Conservation (phyloP, 495 filamentous ascomycete species). For the Lophium mytilinum region DNA sequence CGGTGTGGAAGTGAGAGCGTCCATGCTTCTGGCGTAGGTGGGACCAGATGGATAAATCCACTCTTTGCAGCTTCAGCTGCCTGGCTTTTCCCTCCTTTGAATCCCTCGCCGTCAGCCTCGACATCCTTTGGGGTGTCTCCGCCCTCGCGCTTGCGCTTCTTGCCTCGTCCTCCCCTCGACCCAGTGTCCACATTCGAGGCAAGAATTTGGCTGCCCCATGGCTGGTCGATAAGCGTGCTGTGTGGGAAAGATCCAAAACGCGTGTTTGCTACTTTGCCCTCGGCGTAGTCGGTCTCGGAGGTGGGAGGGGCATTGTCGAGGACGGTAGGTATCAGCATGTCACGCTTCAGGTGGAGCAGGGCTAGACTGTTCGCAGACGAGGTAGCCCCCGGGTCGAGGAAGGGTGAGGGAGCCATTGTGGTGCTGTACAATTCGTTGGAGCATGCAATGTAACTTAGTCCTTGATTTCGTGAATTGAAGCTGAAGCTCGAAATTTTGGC, state of each 20-base stretch:
- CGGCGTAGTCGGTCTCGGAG: conserved; percentile 31
- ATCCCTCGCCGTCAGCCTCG: conserved; percentile 25
- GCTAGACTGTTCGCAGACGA: conserved; percentile 54
- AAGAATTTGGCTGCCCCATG: conserved; percentile 86
- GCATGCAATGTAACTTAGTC: background rate
- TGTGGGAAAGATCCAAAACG: conserved; percentile 94
- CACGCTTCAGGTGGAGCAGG: conserved; percentile 76
- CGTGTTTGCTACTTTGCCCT: conserved; percentile 82
- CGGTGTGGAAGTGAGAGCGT: conserved; percentile 82
- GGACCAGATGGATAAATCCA: conserved; percentile 84
- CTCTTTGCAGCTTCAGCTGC: conserved; percentile 53
- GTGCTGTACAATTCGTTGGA: background rate
- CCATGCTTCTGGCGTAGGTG: conserved; percentile 90
- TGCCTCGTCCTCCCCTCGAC: conserved; percentile 50
- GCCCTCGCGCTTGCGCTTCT: conserved; percentile 47
- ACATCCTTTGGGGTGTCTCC: conserved; percentile 24
- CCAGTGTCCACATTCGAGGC: conserved; percentile 88
- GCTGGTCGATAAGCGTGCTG: conserved; percentile 66
- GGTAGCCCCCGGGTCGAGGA: conserved; percentile 54
- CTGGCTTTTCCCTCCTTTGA: conserved; percentile 7
- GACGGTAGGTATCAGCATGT: conserved; percentile 67
- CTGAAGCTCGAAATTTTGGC: conserved; percentile 12
- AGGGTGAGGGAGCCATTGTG: conserved; percentile 48
- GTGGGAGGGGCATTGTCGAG: conserved; percentile 33
- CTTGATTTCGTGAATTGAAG: background rate